These are phyloP conservation scores for Saccharomycopsis fermentans DNA, from an alignment of 805 yeast species.

Conservation along the genomic window DNA sequence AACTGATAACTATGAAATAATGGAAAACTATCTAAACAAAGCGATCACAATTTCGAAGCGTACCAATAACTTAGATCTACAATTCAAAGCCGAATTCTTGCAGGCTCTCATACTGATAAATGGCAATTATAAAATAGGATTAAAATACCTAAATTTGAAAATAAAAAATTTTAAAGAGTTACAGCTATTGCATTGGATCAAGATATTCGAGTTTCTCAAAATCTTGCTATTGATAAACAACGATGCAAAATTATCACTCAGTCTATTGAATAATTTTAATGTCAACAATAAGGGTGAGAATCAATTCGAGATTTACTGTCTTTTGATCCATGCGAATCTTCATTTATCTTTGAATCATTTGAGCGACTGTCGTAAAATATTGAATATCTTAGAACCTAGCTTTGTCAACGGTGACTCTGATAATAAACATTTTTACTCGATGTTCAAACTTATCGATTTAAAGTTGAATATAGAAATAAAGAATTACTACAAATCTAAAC, in stretches of 20 bases:
- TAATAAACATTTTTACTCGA: conserved; percentile 2
- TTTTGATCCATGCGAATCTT: conserved; percentile 12
- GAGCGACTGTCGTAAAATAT: background rate
- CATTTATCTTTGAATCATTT: conserved; percentile 2
- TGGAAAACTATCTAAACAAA: conserved; percentile 11
- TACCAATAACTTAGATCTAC: conserved; percentile 3
- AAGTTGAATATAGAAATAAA: conserved; percentile 1
- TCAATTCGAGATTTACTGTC: conserved; percentile 2
- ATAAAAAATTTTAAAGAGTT: conserved; percentile 12
- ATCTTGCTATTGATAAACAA: background rate
- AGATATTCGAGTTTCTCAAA: conserved; percentile 10
- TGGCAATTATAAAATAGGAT: conserved; percentile 8
- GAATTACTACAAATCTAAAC: conserved; percentile 1
- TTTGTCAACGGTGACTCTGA: background rate
- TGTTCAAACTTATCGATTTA: conserved; percentile 9
- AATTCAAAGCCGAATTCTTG: conserved; percentile 15
- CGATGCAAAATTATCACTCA: background rate
- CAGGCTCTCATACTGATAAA: conserved; percentile 6
- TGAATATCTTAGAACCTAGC: background rate
- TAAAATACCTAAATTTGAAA: conserved; percentile 11
- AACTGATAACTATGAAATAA: conserved; percentile 6
- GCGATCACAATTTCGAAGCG: conserved; percentile 15
- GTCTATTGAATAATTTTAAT: conserved; percentile 5
- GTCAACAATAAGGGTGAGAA: background rate
- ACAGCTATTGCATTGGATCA: conserved; percentile 12